Conservation (phyloP, 2,329 filamentous ascomycete genomes). For the Alternaria brassicicola region DNA sequence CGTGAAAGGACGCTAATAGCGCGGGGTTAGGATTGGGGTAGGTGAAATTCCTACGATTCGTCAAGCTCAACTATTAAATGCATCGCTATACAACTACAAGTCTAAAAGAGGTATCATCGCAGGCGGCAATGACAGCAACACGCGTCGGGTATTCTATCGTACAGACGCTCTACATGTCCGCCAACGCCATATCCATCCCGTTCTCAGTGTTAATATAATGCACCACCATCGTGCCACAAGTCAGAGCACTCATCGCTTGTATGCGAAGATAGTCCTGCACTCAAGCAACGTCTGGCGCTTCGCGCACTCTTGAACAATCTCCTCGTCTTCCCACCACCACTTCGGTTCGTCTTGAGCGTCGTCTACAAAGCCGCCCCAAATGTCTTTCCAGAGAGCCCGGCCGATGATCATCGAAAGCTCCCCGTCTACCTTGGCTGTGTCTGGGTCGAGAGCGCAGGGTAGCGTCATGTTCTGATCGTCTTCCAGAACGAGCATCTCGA, state of each 20-base stretch:
- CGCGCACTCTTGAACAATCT: conserved; percentile 46
- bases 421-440: conserved; percentile 27
- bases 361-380: conserved; percentile 47
- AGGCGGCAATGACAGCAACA: conserved; percentile 6
- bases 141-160: conserved; percentile 15
- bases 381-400: conserved; percentile 46
- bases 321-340: conserved; percentile 51
- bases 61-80: not conserved
- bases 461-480: conserved; percentile 33
- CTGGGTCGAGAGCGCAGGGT: conserved; percentile 38
- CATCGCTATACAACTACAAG: not conserved
- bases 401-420: conserved; percentile 46
- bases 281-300: conserved; percentile 46
- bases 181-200: not conserved
- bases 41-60: not conserved
- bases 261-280: conserved; percentile 46
- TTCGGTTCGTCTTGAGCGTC: conserved; percentile 34
- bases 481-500: conserved; percentile 45
- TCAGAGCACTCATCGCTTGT: conserved; percentile 28
- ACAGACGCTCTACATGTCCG: conserved; percentile 1
- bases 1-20: not conserved
- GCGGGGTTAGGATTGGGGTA: not conserved
- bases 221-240: not conserved
- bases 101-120: not conserved
- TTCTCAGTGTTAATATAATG: not conserved